phyloP scores from a whole-genome alignment of 129 eudicot species.

The Flaveria robusta region DNA sequence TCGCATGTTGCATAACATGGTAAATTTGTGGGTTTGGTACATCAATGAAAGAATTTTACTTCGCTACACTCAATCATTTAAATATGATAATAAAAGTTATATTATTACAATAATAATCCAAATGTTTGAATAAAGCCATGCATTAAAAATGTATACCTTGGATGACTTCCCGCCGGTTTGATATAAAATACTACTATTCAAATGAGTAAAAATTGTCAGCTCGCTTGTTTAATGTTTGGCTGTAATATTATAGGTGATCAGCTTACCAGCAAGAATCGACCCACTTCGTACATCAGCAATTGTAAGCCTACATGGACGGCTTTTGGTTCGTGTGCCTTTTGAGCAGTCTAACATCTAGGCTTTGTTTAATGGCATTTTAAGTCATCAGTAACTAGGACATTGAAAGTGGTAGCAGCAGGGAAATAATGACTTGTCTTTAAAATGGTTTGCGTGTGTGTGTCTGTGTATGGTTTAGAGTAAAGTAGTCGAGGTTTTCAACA shows the following conservation, averaged over 20 bases:
- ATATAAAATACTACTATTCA: neutral
- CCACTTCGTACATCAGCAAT: conserved; percentile 92
- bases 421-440: conserved; percentile 14
- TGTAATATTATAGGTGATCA: conserved; percentile 58
- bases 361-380: neutral
- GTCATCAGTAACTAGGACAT: conserved; percentile 8
- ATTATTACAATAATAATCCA: too few relatives aligned
- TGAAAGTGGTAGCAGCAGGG: conserved; percentile 23
- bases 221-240: conserved; percentile 10
- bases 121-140: too few relatives aligned
- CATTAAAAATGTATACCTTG: too few relatives aligned
- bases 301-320: conserved; percentile 92
- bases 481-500: conserved; percentile 10
- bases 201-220: neutral
- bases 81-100: too few relatives aligned
- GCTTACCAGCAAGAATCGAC: conserved; percentile 80
- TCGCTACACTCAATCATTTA: too few relatives aligned
- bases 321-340: conserved; percentile 87
- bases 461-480: conserved; percentile 16
- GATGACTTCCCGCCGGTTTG: too few relatives aligned
- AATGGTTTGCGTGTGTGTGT: conserved; percentile 7
- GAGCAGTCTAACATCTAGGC: conserved; percentile 55
- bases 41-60: too few relatives aligned
- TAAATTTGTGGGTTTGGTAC: too few relatives aligned
- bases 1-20: too few relatives aligned